Conservation (phyloP, 73 alveolate genomes). For the Uronychia setigera region DNA sequence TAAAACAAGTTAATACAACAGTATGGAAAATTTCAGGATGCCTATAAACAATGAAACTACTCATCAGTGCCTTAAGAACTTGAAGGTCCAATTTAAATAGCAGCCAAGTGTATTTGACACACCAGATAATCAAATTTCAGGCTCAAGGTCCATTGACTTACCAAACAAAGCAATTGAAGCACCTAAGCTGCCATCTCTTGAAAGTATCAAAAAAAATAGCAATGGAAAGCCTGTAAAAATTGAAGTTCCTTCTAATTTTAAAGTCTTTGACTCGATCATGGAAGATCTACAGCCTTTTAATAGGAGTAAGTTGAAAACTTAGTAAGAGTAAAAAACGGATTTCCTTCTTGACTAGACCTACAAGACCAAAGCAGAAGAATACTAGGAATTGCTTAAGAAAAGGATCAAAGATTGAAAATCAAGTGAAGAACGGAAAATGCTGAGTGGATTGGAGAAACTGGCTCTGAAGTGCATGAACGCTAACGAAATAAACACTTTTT, state of each 20-base stretch:
- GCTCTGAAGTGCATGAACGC: conserved; percentile 1
- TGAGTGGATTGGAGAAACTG: background rate
- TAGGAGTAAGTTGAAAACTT: background rate
- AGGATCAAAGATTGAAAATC: background rate
- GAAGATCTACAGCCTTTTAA: background rate
- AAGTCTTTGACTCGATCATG: background rate
- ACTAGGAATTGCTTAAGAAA: background rate
- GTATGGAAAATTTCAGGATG: background rate
- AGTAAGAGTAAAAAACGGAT: background rate
- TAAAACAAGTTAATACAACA: too few species aligned
- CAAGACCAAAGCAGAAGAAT: too few species aligned
- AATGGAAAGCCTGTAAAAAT: background rate
- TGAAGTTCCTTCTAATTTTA: background rate
- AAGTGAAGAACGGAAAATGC: background rate
- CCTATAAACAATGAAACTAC: background rate
- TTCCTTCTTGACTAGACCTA: background rate
- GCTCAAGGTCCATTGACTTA: too few species aligned
- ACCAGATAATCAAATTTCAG: background rate
- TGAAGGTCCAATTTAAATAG: background rate
- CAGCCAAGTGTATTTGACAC: background rate
- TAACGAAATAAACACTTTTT: background rate
- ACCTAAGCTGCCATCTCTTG: background rate
- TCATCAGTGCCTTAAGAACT: background rate
- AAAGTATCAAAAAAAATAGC: background rate
- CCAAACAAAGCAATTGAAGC: background rate